Base-by-base conservation (phyloP, 345 rosid species). In the Aquilaria sinensis region DNA sequence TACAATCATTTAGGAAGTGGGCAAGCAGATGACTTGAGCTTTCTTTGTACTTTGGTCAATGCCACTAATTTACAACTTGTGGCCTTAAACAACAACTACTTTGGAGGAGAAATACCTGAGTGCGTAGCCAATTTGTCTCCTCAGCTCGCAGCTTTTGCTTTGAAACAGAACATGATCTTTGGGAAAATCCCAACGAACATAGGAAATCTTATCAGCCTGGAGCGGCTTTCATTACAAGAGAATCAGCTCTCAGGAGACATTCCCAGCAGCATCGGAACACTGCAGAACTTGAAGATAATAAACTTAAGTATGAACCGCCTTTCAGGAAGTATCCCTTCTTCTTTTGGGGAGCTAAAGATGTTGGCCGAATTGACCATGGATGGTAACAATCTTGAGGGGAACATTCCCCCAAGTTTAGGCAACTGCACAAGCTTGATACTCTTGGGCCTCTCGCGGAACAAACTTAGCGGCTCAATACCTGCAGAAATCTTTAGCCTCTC, bases 391-490 rank as follows among this genome's bases (percentile, higher is more conserved):
- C 54, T 72, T 37, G 59, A 30, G 37, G 71, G 71, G 51, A 57
- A 34, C 10, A 46, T 72, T 46, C 71, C 75, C 15, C 46, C n/a
- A 8, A 72, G 64, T 56, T 64, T 72, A 10, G 63, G 67, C 10
- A 3, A 57, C 14, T 46, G 60, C 48, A 64, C 51, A 31, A 13
- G 9, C 23, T 50, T 72, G 31, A 53, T 9, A 43, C 5, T 8
- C 14, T 43, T 72, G 0, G 1, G 0, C 14, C 32, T 67, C 2
- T 11, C 8, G 2, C 23, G 30, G 34, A 72, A 72, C 47, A 16
- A 50, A 15, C 47, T 72, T 12, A 62, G 33, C 1, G 75, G 75
- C 31, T 12, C 67, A 14, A 62, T 72, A n/a, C 65, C 75, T 1
- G 16, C 47, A 12, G 16, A 47, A 11, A 34, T 72, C 46, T 32